phyloP scores from a whole-genome alignment of 192 early-diverging fungal species.

The Backusella psychrophila region DNA sequence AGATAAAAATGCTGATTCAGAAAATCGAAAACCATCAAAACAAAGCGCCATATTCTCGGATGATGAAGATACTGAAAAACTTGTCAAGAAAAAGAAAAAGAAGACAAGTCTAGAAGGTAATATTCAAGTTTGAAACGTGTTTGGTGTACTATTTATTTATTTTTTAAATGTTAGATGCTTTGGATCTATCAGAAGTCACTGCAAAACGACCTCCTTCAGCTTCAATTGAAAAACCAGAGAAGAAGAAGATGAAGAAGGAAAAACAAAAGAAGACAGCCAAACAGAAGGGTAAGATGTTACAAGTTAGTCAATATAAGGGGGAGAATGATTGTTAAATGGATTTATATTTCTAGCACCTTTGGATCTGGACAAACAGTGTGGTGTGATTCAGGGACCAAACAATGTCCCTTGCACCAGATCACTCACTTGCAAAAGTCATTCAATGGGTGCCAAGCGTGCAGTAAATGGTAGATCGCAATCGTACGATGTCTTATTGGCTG shows the following conservation, averaged over 20 bases:
- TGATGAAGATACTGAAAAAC: slow-evolving; percentile 15
- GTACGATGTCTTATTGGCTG: slow-evolving; percentile 76
- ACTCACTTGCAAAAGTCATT: slow-evolving; percentile 95
- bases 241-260: slow-evolving; percentile 58
- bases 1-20: slow-evolving; percentile 4
- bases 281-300: slow-evolving; percentile 39
- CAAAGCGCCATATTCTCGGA: slow-evolving; percentile 12
- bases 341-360: slow-evolving; percentile 51
- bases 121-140: background rate
- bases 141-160: background rate
- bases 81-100: background rate
- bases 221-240: slow-evolving; percentile 45
- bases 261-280: slow-evolving; percentile 51
- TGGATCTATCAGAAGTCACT: slow-evolving; percentile 15
- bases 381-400: slow-evolving; percentile 63
- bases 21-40: slow-evolving; percentile 20
- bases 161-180: slow-evolving; percentile 18
- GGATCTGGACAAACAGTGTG: slow-evolving; percentile 92
- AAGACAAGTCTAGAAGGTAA: background rate
- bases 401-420: slow-evolving; percentile 75
- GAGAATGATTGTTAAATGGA: background rate
- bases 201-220: slow-evolving; percentile 39
- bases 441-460: slow-evolving; percentile 81
- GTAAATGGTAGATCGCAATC: slow-evolving; percentile 82
- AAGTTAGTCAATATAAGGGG: slow-evolving; percentile 14